Evolutionary conservation across 768 basidiomycete species (phyloP).

Genomic region (Mrakia blollopis): DNA sequence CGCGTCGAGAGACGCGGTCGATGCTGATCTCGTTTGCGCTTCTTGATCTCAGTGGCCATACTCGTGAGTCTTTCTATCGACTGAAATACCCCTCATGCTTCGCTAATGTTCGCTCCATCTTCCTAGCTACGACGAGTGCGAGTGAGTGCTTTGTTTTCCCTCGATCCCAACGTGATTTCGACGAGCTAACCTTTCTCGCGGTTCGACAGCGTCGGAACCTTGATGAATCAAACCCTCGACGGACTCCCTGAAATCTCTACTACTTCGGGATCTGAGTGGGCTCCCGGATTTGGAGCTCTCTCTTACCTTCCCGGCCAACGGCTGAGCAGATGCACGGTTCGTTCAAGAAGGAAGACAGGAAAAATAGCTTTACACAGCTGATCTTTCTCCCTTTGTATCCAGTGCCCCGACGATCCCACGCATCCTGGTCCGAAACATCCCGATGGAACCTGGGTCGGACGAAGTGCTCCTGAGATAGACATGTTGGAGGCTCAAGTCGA

Average conservation of each 20-base stretch:
- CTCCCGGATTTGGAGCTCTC: not conserved
- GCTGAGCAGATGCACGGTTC: conserved; percentile 62
- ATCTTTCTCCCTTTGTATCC: too few species aligned
- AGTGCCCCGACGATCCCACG: conserved; percentile 37
- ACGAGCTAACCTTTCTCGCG: too few species aligned
- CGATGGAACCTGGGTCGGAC: conserved; percentile 47
- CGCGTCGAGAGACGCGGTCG: not conserved
- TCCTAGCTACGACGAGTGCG: conserved; percentile 22
- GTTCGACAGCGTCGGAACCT: conserved; percentile 6
- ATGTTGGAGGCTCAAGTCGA: too few species aligned
- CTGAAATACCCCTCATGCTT: too few species aligned
- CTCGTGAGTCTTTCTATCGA: not conserved
- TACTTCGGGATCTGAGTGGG: conserved; percentile 21
- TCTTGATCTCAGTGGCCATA: conserved; percentile 8
- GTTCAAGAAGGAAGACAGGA: too few species aligned
- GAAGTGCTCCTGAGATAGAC: conserved; percentile 69
- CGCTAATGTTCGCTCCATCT: too few species aligned
- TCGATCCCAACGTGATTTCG: too few species aligned
- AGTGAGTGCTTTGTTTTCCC: not conserved
- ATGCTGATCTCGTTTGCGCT: not conserved
- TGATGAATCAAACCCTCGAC: conserved; percentile 22
- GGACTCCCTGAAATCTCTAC: conserved; percentile 6
- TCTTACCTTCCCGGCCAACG: conserved; percentile 41
- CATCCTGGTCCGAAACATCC: conserved; percentile 52
- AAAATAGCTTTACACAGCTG: too few species aligned